phyloP scores from a whole-genome alignment of 306 rosid genomes.

The Purshia tridentata region DNA sequence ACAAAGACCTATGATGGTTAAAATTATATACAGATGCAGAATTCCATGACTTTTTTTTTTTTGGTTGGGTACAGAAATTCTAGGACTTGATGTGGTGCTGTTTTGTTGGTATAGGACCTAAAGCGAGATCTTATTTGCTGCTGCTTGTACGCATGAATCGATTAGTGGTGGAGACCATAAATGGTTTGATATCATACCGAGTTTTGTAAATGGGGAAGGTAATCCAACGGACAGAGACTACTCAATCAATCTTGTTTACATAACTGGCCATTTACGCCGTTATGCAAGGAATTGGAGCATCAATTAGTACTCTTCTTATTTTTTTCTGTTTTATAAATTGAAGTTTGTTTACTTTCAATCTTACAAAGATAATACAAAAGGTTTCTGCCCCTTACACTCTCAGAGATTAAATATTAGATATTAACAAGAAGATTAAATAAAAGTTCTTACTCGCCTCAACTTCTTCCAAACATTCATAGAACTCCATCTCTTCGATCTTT shows the following conservation, averaged over 20 bases:
- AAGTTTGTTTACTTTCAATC: background rate
- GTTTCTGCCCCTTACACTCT: no score
- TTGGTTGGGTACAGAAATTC: background rate
- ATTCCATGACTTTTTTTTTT: background rate
- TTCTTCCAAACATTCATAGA: no score
- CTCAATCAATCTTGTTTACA: background rate
- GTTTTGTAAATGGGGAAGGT: conserved; percentile 28
- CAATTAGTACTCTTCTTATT: background rate
- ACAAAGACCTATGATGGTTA: background rate
- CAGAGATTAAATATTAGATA: no score
- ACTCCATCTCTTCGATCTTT: no score
- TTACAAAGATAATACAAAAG: background rate
- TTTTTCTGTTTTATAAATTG: background rate
- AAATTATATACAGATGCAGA: background rate
- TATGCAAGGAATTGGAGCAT: background rate
- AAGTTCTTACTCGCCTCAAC: no score
- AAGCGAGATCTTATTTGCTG: conserved; percentile 49
- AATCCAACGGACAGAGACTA: background rate
- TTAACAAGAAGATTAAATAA: no score
- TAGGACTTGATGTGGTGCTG: background rate
- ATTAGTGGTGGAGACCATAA: conserved; percentile 41
- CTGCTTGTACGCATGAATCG: conserved; percentile 52
- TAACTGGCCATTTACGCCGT: background rate
- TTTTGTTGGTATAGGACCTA: conserved; percentile 39
- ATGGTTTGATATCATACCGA: conserved; percentile 43